phyloP scores from a whole-genome alignment of 2,329 filamentous ascomycete species.

The Leptographium galeiforme region DNA sequence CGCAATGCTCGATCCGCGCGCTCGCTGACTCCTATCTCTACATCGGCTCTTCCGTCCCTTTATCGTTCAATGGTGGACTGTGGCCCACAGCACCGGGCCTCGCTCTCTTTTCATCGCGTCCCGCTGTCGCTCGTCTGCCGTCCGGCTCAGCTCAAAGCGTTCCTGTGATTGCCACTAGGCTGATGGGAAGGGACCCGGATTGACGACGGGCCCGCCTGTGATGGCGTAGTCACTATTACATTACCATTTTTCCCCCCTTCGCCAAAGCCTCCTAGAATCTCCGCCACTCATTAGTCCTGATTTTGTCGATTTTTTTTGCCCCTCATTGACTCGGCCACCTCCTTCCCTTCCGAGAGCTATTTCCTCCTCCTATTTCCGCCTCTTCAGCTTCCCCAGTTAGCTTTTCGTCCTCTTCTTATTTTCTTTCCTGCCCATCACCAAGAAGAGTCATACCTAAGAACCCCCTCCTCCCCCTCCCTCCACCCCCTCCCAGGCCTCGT shows the following conservation, averaged over 20 bases:
- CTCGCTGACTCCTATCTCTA: not conserved
- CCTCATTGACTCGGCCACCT: slow-evolving; percentile 9
- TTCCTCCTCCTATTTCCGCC: slow-evolving; percentile 1
- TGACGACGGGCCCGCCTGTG: not conserved
- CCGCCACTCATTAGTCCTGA: slow-evolving; percentile 6
- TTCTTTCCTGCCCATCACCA: not conserved
- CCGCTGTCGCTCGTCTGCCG: not conserved
- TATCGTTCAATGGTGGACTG: slow-evolving; percentile 5
- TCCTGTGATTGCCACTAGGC: not conserved
- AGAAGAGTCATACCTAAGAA: not conserved
- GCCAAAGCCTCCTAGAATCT: not conserved
- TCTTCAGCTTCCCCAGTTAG: not conserved
- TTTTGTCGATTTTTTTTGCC: slow-evolving; percentile 8
- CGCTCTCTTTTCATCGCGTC: not conserved
- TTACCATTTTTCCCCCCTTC: not conserved
- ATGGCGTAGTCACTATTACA: slow-evolving; percentile 1
- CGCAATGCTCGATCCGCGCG: not conserved
- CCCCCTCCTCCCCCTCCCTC: not conserved
- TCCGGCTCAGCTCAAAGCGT: not conserved
- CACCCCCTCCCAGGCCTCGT: not conserved
- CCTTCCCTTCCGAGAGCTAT: slow-evolving; percentile 9
- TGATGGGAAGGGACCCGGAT: not conserved
- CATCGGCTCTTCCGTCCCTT: slow-evolving; percentile 3
- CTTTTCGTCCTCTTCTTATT: slow-evolving; percentile 1
- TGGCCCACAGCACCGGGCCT: not conserved